These are phyloP conservation scores for Cyclotella sp. DNA, from an alignment of 108 stramenopile genomes.

Conservation along the genomic window DNA sequence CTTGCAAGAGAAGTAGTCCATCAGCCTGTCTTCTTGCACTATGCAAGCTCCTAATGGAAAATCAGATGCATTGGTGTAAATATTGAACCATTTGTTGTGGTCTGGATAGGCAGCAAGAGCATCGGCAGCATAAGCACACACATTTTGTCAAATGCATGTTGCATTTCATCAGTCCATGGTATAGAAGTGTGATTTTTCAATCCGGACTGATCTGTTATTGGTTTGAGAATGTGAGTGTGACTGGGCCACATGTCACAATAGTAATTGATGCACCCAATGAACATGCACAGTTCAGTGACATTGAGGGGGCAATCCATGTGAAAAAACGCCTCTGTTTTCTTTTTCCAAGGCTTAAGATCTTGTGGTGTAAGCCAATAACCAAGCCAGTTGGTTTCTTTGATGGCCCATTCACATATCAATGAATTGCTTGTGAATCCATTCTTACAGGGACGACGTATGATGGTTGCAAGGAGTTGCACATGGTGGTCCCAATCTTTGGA, in stretches of 20 bases:
- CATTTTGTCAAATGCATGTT: conserved; percentile 20
- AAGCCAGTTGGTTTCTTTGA: conserved; percentile 63
- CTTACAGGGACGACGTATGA: too few relatives aligned
- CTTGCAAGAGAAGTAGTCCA: too few relatives aligned
- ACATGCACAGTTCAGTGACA: conserved; percentile 36
- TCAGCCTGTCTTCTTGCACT: too few relatives aligned
- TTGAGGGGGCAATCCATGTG: conserved; percentile 26
- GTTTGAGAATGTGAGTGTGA: conserved; percentile 49
- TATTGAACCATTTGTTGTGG: too few relatives aligned
- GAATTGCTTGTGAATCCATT: conserved; percentile 52
- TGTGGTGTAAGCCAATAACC: conserved; percentile 59
- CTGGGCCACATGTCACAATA: conserved; percentile 51
- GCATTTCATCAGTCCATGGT: too few relatives aligned
- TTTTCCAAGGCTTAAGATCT: conserved; percentile 46
- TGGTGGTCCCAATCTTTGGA: conserved; percentile 17
- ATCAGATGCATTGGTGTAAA: too few relatives aligned
- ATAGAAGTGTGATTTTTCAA: too few relatives aligned
- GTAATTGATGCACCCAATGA: conserved; percentile 46
- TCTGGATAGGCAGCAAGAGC: too few relatives aligned
- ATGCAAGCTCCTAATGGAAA: too few relatives aligned
- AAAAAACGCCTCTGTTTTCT: conserved; percentile 44
- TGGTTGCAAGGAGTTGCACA: too few relatives aligned
- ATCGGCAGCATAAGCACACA: too few relatives aligned
- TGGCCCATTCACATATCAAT: conserved; percentile 62
- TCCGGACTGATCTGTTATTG: too few relatives aligned